These are phyloP conservation scores for Heritiera fomes DNA, from an alignment of 345 rosid genomes.

Conservation along the genomic window DNA sequence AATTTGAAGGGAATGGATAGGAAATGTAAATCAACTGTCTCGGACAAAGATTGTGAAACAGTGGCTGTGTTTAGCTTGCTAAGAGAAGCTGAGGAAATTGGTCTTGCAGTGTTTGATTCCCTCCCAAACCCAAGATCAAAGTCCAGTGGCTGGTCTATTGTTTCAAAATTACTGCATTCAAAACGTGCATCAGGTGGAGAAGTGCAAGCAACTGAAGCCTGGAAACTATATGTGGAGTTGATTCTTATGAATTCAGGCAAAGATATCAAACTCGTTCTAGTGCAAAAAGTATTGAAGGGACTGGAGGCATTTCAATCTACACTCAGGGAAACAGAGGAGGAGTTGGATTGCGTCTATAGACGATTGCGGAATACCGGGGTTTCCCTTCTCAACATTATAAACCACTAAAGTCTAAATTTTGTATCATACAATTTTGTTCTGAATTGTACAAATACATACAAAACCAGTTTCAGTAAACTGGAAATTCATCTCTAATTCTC, in stretches of 20 bases:
- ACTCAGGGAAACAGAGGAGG: slow-evolving; percentile 42
- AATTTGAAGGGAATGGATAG: slow-evolving; percentile 32
- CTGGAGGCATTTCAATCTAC: slow-evolving; percentile 34
- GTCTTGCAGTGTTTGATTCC: slow-evolving; percentile 32
- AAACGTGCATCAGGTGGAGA: slow-evolving; percentile 22
- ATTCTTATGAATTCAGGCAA: slow-evolving; percentile 21
- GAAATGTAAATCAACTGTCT: background rate
- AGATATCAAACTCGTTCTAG: slow-evolving; percentile 22
- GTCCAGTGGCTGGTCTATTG: background rate
- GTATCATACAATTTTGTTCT: background rate
- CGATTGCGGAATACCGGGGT: slow-evolving; percentile 47
- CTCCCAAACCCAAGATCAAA: slow-evolving; percentile 29
- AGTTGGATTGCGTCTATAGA: slow-evolving; percentile 41
- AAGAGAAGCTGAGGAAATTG: slow-evolving; percentile 35
- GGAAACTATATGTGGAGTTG: slow-evolving; percentile 27
- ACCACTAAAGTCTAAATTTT: background rate
- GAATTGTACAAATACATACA: background rate
- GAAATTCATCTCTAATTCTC: slow-evolving; percentile 1
- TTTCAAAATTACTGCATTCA: slow-evolving; percentile 27
- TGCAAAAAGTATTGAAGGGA: slow-evolving; percentile 22
- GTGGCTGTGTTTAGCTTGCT: slow-evolving; percentile 22
- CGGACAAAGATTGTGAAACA: background rate
- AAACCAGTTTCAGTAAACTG: background rate
- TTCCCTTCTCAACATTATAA: slow-evolving; percentile 44
- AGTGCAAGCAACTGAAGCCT: background rate